Conservation (phyloP, 179 eudicot species). For the Nepenthes alata region DNA sequence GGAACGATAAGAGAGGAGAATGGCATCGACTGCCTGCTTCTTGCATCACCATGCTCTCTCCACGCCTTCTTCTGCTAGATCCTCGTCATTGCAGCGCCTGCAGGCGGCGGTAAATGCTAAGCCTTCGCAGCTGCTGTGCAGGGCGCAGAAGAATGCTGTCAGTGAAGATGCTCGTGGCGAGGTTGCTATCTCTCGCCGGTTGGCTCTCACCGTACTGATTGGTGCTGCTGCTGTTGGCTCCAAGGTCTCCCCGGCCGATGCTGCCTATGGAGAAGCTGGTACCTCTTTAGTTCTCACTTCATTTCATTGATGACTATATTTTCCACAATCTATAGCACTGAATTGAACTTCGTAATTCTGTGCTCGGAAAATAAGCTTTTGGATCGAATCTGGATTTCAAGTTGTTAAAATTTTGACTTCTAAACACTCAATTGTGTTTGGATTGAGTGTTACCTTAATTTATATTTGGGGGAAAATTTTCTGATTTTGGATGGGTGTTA, state of each 20-base stretch:
- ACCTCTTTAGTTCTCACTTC: not conserved
- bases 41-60: slow-evolving; percentile 60
- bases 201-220: slow-evolving; percentile 67
- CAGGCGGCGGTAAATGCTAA: slow-evolving; percentile 17
- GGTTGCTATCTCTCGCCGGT: slow-evolving; percentile 43
- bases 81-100: slow-evolving; percentile 26
- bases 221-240: slow-evolving; percentile 85
- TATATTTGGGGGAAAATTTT: too few relatives aligned
- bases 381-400: not conserved
- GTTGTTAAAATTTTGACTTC: slow-evolving; percentile 10
- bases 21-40: slow-evolving; percentile 84
- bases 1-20: slow-evolving; percentile 4
- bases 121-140: slow-evolving; percentile 42
- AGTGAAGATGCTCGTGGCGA: slow-evolving; percentile 9
- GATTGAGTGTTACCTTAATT: too few relatives aligned
- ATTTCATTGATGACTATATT: not conserved
- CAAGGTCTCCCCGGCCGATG: slow-evolving; percentile 86
- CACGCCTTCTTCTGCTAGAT: slow-evolving; percentile 21
- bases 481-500: too few relatives aligned
- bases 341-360: too few relatives aligned
- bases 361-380: too few relatives aligned
- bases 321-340: not conserved
- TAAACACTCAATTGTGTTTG: too few relatives aligned
- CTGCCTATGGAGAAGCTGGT: slow-evolving; percentile 99
- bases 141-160: slow-evolving; percentile 47